These are phyloP conservation scores for Stylonectria norvegica DNA, from an alignment of 2,329 filamentous ascomycete genomes.

Conservation along the genomic window DNA sequence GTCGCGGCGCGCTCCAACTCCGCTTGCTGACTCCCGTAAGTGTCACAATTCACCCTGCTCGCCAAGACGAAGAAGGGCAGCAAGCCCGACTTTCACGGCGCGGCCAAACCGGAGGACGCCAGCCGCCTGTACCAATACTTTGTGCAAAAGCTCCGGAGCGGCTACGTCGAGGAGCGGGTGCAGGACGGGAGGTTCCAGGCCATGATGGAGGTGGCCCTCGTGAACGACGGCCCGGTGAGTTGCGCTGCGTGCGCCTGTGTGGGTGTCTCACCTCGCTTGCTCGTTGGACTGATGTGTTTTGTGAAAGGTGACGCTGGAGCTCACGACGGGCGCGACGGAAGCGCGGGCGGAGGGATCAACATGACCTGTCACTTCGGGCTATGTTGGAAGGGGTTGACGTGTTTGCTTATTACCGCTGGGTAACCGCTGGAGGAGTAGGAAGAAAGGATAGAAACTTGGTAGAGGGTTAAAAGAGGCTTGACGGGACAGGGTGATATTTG, in stretches of 20 bases:
- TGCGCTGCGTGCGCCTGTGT: not conserved
- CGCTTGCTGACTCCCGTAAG: conserved; percentile 40
- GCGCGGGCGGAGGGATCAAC: not conserved
- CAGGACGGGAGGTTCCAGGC: conserved; percentile 97
- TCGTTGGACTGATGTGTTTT: not conserved
- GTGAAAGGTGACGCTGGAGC: conserved; percentile 24
- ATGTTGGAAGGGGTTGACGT: no score
- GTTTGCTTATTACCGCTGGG: no score
- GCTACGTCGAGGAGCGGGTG: conserved; percentile 71
- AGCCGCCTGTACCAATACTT: conserved; percentile 82
- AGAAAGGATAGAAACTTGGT: no score
- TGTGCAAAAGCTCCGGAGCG: conserved; percentile 67
- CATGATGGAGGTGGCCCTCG: conserved; percentile 95
- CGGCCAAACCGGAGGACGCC: conserved; percentile 74
- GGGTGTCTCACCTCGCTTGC: no score
- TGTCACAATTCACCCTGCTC: conserved; percentile 94
- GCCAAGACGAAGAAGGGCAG: conserved; percentile 93
- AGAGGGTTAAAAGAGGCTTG: no score
- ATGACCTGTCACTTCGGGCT: not conserved
- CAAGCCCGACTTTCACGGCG: conserved; percentile 92
- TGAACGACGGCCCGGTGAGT: conserved; percentile 75
- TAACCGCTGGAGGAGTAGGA: no score
- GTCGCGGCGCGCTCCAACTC: not conserved
- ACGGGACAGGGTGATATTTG: no score
- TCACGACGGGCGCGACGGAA: conserved; percentile 24